Evolutionary conservation across 805 yeast species (phyloP), one percentile per base, ranked within the genome.

Genomic region (Kodamaea hsintzibuensis): DNA sequence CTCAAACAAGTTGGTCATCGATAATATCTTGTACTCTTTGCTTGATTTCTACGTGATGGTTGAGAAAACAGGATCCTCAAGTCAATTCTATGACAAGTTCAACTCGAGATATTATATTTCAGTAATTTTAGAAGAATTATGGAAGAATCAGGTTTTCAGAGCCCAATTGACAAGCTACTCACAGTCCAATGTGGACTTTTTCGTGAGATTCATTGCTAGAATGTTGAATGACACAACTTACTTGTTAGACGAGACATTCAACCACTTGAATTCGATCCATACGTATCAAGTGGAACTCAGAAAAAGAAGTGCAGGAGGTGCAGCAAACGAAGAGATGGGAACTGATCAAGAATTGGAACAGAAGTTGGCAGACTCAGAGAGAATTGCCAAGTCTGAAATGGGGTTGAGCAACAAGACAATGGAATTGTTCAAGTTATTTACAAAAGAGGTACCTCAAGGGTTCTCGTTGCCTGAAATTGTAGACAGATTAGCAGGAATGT

Each of bases 81-180:
- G 96, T 0, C 98, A 95, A 70, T 95, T 93, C 66, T 93, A 93
- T 69, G 99, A 95, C 69, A 95, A 95, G 71, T 95, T 95, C 74
- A 92, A 91, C 68, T 83, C 90, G 44, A 82, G 99, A 68, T 93
- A 85, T 70, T 87, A 90, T 66, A 89, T 95, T 27, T 88, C 97
- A 0, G 82, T 82, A 47, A 87, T 95, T 35, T 73, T 95, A 62
- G 93, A 91, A 67, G 85, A 85, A 60, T 74, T 95, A 52, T 95
- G 98, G 96, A 81, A 84, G 55, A 82, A 83, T 60, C 86, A 85
- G 18, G 66, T 74, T 30, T 93, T 89, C 70, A 82, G 86, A 55
- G 68, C 72, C 5, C 95, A 89, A 68, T 80, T 95, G 62, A 82
- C 81, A 46, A 69, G 77, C 52, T 92, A 89, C 65, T 82, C 96